A percentile compares a stretch with the other conserved stretches of the same genome.
Conservation (phyloP, 2,329 filamentous ascomycete genomes). For the Nemania diffusa region DNA sequence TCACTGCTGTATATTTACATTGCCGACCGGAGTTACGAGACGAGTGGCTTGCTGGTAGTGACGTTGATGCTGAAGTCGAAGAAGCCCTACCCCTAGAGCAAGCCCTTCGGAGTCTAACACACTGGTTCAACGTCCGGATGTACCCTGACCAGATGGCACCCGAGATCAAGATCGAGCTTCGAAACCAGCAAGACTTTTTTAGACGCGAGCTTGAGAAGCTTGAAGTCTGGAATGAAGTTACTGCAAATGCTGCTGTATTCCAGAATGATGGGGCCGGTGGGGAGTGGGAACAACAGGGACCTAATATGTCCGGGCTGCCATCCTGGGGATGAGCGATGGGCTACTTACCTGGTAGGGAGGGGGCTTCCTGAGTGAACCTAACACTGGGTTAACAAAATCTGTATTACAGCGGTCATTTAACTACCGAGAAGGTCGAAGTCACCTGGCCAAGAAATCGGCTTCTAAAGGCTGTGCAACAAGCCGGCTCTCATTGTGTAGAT, state of each 20-base stretch:
- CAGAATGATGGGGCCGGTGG: constrained; percentile 36
- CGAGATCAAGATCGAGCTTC: constrained; percentile 66
- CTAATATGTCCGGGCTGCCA: constrained; percentile 1
- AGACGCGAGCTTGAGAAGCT: constrained; percentile 79
- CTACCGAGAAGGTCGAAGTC: neutral
- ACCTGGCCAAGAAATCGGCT: neutral
- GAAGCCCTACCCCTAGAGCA: constrained; percentile 93
- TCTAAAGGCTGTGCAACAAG: neutral
- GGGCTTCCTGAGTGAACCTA: neutral
- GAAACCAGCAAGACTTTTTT: constrained; percentile 84
- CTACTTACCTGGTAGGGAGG: neutral
- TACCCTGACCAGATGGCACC: constrained; percentile 82
- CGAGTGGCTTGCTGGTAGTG: constrained; percentile 91
- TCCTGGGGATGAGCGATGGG: constrained; percentile 21
- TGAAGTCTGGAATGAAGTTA: constrained; percentile 63
- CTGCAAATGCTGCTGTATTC: constrained; percentile 14
- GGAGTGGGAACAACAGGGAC: constrained; percentile 42
- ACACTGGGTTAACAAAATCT: neutral
- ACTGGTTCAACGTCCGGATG: constrained; percentile 89
- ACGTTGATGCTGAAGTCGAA: constrained; percentile 93
- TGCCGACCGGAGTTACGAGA: constrained; percentile 92
- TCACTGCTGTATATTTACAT: constrained; percentile 95
- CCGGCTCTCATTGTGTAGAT: neutral
- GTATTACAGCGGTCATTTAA: neutral
- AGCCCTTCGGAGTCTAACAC: constrained; percentile 85